These are phyloP conservation scores for Berberis thunbergii DNA, from an alignment of 164 flowering plant species.

Conservation along the genomic window DNA sequence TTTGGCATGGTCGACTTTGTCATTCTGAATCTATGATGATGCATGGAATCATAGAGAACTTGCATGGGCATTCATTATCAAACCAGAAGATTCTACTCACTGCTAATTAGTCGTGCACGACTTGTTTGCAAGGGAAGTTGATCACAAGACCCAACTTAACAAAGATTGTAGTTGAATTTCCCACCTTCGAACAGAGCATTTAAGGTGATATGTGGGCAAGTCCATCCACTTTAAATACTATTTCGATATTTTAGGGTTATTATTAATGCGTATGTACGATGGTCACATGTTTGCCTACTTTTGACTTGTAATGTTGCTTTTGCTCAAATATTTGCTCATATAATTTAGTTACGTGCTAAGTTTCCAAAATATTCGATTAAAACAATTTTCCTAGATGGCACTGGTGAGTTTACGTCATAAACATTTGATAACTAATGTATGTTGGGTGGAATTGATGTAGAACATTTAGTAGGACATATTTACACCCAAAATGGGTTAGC, in stretches of 20 bases:
- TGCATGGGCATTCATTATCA: background rate
- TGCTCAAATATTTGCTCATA: background rate
- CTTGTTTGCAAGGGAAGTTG: background rate
- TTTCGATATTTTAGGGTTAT: background rate
- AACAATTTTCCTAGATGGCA: background rate
- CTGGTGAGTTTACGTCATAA: background rate
- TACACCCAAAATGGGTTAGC: background rate
- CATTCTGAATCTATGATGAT: too few species aligned
- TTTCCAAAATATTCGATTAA: background rate
- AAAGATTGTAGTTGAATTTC: background rate
- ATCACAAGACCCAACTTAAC: background rate
- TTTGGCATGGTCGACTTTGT: too few species aligned
- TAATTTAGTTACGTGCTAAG: background rate
- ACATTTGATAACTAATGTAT: background rate
- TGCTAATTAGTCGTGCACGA: background rate
- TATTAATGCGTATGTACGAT: background rate
- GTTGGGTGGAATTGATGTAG: background rate
- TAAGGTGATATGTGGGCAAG: background rate
- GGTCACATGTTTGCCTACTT: background rate
- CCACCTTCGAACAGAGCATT: background rate
- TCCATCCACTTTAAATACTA: background rate
- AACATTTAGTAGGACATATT: background rate
- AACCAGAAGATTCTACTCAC: background rate
- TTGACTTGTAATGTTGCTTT: background rate
- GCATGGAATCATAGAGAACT: background rate